These are phyloP conservation scores for Fraxinus americana DNA, from an alignment of 257 asterid species.

Conservation along the genomic window DNA sequence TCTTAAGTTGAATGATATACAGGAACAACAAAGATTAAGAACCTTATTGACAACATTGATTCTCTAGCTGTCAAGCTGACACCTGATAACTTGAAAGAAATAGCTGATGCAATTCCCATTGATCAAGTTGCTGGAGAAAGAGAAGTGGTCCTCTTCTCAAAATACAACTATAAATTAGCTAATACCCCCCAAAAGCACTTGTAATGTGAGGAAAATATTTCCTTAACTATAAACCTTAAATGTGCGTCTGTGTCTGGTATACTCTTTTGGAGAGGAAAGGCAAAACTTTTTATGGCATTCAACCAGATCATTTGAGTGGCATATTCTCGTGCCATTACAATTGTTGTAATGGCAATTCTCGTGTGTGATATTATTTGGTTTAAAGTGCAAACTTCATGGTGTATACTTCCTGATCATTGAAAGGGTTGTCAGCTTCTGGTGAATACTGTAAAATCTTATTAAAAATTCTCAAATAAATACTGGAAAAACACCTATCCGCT, in stretches of 20 bases:
- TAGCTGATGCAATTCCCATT: conserved; percentile 35
- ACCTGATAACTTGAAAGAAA: conserved; percentile 38
- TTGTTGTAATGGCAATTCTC: neutral
- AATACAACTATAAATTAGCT: conserved; percentile 27
- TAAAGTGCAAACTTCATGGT: neutral
- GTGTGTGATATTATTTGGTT: neutral
- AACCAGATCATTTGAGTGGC: too few species aligned
- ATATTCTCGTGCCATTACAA: too few species aligned
- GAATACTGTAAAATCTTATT: too few species aligned
- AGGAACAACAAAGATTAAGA: conserved; percentile 53
- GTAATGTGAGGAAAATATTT: conserved; percentile 1
- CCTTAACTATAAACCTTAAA: too few species aligned
- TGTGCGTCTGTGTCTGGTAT: too few species aligned
- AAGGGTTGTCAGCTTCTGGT: too few species aligned
- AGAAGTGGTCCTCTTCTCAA: conserved; percentile 12
- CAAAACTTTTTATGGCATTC: too few species aligned
- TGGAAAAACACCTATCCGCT: too few species aligned
- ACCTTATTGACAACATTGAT: conserved; percentile 39
- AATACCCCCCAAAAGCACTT: conserved; percentile 36
- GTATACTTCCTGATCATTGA: too few species aligned
- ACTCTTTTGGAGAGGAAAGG: too few species aligned
- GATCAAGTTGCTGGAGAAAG: conserved; percentile 46
- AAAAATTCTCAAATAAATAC: too few species aligned
- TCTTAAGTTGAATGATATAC: neutral
- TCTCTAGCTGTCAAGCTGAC: conserved; percentile 43